Conservation (phyloP, 2,329 filamentous ascomycete genomes). For the Exophiala aquamarina region DNA sequence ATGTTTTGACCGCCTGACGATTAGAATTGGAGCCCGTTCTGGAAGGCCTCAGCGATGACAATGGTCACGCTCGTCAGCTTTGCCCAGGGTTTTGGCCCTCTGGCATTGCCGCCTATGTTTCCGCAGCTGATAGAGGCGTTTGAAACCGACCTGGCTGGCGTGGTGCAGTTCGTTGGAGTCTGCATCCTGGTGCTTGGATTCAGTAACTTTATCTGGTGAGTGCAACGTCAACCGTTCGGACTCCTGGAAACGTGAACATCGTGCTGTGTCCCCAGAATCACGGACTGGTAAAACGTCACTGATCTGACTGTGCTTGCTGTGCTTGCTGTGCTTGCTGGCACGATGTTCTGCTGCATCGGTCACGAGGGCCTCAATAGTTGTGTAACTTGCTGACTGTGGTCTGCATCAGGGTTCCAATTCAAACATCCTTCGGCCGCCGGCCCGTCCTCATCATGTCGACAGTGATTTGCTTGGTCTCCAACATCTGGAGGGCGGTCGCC, state of each 20-base stretch:
- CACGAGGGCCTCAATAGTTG: too few relatives aligned
- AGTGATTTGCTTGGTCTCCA: constrained; percentile 53
- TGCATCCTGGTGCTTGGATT: constrained; percentile 59
- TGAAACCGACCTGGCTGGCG: constrained; percentile 52
- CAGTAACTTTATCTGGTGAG: constrained; percentile 60
- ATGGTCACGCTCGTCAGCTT: constrained; percentile 51
- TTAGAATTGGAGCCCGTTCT: constrained; percentile 49
- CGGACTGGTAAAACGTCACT: too few relatives aligned
- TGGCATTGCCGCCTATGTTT: constrained; percentile 61
- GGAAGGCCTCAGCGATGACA: constrained; percentile 51
- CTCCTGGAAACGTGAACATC: too few relatives aligned
- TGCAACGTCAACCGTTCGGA: too few relatives aligned
- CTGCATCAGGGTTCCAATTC: constrained; percentile 53
- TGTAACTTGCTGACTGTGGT: constrained; percentile 1
- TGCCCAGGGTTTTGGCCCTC: constrained; percentile 55
- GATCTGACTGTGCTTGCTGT: too few relatives aligned
- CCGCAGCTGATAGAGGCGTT: constrained; percentile 57
- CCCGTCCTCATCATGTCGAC: constrained; percentile 55
- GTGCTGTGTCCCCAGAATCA: too few relatives aligned
- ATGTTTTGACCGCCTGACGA: too few relatives aligned
- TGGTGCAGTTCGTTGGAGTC: constrained; percentile 58
- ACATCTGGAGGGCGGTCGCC: constrained; percentile 60
- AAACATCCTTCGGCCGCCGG: constrained; percentile 55
- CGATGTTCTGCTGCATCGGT: too few relatives aligned
- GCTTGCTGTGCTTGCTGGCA: too few relatives aligned